These are phyloP conservation scores for Trichoderma pleuroti DNA, from an alignment of 2,329 filamentous ascomycete genomes.

Conservation along the genomic window DNA sequence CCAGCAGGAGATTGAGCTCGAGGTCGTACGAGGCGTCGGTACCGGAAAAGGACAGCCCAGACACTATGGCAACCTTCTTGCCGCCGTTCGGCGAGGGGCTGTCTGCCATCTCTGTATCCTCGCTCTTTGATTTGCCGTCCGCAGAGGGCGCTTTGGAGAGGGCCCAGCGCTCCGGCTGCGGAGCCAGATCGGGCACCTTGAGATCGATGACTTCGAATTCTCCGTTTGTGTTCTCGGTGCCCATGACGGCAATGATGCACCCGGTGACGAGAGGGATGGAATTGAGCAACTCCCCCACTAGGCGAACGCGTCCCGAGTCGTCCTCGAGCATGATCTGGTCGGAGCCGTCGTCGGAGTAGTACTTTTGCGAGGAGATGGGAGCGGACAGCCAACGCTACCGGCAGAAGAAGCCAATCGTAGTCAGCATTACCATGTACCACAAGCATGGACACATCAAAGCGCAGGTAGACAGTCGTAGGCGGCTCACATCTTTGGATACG, in stretches of 20 bases:
- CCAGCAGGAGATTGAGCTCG: constrained; percentile 71
- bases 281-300: constrained; percentile 68
- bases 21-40: constrained; percentile 68
- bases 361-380: constrained; percentile 72
- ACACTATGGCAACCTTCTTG: constrained; percentile 76
- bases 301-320: constrained; percentile 80
- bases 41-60: constrained; percentile 80
- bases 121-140: constrained; percentile 35
- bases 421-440: not conserved
- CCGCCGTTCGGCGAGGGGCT: constrained; percentile 22
- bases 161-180: constrained; percentile 78
- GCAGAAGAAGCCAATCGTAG: not conserved
- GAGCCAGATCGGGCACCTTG: constrained; percentile 79
- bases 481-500: constrained; percentile 78
- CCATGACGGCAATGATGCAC: constrained; percentile 89
- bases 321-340: constrained; percentile 87
- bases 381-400: constrained; percentile 83
- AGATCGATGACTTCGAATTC: constrained; percentile 91
- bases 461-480: not conserved
- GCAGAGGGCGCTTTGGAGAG: constrained; percentile 48
- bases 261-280: constrained; percentile 79
- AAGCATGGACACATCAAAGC: not conserved
- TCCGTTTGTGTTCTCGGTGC: constrained; percentile 87
- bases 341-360: constrained; percentile 58
- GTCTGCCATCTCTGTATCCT: constrained; percentile 54